Base-by-base conservation (phyloP, 2,329 filamentous ascomycete genomes). In the Waltergamsia citrina region DNA sequence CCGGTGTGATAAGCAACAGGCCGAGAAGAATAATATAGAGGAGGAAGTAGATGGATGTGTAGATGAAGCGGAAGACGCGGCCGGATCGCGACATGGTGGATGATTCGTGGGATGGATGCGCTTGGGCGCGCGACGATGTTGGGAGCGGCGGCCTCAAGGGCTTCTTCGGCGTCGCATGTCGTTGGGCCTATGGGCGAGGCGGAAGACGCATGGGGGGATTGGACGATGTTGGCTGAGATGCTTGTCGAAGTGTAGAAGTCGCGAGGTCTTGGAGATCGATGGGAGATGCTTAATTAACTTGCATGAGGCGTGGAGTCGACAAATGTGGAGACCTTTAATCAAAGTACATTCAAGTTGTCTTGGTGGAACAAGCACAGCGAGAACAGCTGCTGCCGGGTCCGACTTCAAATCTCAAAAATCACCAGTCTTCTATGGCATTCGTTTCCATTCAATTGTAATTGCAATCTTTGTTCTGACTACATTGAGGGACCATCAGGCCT, bases 1-100 rank as follows among this genome's bases (percentile, higher is more conserved):
- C 79, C 2, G 88, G 88, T 1, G 85, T 85, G 44, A 93, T 69
- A 49, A 90, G 69, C 27, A 94, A 69, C 36, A 95, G 71, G 36
- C 72, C 69, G 45, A 85, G 56, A 23, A 88, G 74, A 47, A 93
- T 52, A 47, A 90, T 57, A 54, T 81, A 81, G 50, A 95, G 69
- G 47, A 87, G 57, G 39, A 78, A 74, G 58, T 94, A 96, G 44
- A 81, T 70, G 31, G 76, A 76, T 51, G 72, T 79, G 65, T 94
- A 94, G 62, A 88, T 75, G 56, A 94, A 77, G 53, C 78, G 78
- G 57, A 84, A 86, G 50, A 88, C 61, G 41, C 78, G 66, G 43
- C 62, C 60, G 30, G 59, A 48, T 35, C 58, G 53, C 41, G 58
- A 55, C 60, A 66, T 64, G 43, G 47, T 54, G 15, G 29, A 7